These are phyloP conservation scores for Stygiomarasmius scandens DNA, from an alignment of 1,284 basidiomycete genomes.

Conservation along the genomic window DNA sequence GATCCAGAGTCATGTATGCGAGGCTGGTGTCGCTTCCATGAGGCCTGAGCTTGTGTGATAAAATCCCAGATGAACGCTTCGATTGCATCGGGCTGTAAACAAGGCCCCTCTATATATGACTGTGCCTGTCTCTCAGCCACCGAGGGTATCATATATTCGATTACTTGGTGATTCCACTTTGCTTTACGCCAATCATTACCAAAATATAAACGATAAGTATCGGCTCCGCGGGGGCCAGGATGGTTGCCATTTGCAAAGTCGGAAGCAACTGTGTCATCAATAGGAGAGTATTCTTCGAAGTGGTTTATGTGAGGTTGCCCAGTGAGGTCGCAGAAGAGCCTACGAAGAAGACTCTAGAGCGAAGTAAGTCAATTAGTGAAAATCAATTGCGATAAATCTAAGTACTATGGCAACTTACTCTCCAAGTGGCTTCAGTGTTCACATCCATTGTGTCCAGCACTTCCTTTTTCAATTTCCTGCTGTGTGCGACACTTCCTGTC, in stretches of 20 bases:
- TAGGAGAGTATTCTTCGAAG: background rate
- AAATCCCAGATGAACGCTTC: background rate
- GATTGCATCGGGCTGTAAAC: background rate
- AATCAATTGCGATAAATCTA: background rate
- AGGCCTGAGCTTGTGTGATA: background rate
- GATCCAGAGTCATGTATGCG: background rate
- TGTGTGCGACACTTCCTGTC: conserved; percentile 1
- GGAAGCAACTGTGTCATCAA: background rate
- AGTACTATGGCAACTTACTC: background rate
- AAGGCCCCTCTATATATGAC: too few species aligned
- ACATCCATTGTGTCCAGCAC: background rate
- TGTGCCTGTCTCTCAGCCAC: background rate
- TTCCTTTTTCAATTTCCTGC: background rate
- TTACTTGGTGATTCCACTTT: background rate
- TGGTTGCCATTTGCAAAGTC: background rate
- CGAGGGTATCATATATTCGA: background rate
- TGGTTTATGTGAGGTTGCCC: background rate
- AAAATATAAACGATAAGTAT: conserved; percentile 2
- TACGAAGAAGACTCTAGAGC: background rate
- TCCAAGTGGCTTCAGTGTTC: background rate
- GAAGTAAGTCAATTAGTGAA: background rate
- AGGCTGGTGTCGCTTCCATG: background rate
- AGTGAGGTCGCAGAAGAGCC: background rate
- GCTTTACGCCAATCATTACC: background rate
- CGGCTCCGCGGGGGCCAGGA: background rate